phyloP scores from a whole-genome alignment of 495 filamentous ascomycete genomes.

The Oleoguttula mirabilis region DNA sequence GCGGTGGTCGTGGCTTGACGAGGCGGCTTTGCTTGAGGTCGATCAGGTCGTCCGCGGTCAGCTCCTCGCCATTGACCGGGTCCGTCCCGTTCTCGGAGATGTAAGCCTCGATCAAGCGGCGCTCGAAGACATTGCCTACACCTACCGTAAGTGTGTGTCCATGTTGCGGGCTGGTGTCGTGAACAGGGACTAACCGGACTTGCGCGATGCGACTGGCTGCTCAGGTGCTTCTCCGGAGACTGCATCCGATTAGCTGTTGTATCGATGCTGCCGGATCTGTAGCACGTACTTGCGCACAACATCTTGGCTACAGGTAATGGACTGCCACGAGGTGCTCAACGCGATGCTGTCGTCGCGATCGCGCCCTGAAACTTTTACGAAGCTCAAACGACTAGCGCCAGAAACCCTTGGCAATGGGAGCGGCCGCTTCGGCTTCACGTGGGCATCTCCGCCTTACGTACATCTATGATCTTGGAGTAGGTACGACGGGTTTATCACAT shows the following conservation, averaged over 20 bases:
- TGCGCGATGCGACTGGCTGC: constrained; percentile 84
- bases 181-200: constrained; percentile 74
- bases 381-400: too few species aligned
- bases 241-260: too few species aligned
- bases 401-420: too few species aligned
- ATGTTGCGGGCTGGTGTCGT: neutral
- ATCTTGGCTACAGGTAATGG: too few species aligned
- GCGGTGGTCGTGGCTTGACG: constrained; percentile 81
- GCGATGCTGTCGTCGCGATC: too few species aligned
- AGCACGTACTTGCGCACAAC: constrained; percentile 13
- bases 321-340: too few species aligned
- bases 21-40: constrained; percentile 70
- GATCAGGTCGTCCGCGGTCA: constrained; percentile 75
- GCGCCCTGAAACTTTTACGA: too few species aligned
- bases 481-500: too few species aligned
- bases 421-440: too few species aligned
- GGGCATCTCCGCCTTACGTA: too few species aligned
- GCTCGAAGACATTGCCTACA: constrained; percentile 80
- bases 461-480: too few species aligned
- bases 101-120: constrained; percentile 86
- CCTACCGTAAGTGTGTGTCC: constrained; percentile 9
- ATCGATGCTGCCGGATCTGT: too few species aligned
- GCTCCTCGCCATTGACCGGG: constrained; percentile 79
- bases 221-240: constrained; percentile 96
- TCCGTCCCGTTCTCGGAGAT: constrained; percentile 90